phyloP scores from a whole-genome alignment of 1,284 basidiomycete genomes.

The Cutaneotrichosporon cutaneum region DNA sequence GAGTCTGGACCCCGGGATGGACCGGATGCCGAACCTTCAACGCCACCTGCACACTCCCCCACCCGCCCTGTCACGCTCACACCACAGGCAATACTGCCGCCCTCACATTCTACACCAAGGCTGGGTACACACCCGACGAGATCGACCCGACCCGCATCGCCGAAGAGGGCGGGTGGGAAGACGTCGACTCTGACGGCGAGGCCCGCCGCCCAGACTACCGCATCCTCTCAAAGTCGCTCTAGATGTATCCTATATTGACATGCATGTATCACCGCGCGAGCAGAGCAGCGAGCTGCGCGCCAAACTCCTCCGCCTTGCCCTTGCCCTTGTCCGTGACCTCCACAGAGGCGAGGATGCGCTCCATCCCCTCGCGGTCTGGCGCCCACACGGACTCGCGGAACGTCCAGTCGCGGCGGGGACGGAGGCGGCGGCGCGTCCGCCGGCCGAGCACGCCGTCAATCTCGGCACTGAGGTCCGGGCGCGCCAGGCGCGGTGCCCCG shows the following conservation, averaged over 20 bases:
- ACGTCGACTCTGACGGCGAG: slow-evolving; percentile 23
- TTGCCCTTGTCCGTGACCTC: slow-evolving; percentile 4
- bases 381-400: slow-evolving; percentile 17
- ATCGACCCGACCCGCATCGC: slow-evolving; percentile 47
- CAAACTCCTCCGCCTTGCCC: slow-evolving; percentile 4
- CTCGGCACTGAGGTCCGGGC: slow-evolving; percentile 4
- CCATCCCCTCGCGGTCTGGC: neutral
- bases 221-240: slow-evolving; percentile 36
- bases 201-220: slow-evolving; percentile 28
- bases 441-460: slow-evolving; percentile 6
- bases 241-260: neutral
- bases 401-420: slow-evolving; percentile 17
- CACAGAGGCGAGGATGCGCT: neutral
- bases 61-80: neutral
- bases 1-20: too few species aligned
- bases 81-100: slow-evolving; percentile 39
- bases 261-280: neutral
- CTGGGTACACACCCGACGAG: slow-evolving; percentile 46
- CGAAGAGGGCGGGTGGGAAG: slow-evolving; percentile 31
- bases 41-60: too few species aligned
- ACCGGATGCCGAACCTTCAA: too few species aligned
- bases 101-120: slow-evolving; percentile 38
- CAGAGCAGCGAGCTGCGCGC: neutral
- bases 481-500: neutral
- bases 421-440: neutral